phyloP scores from a whole-genome alignment of 1,139 yeast species.

The Geotrichum carabidarum region DNA sequence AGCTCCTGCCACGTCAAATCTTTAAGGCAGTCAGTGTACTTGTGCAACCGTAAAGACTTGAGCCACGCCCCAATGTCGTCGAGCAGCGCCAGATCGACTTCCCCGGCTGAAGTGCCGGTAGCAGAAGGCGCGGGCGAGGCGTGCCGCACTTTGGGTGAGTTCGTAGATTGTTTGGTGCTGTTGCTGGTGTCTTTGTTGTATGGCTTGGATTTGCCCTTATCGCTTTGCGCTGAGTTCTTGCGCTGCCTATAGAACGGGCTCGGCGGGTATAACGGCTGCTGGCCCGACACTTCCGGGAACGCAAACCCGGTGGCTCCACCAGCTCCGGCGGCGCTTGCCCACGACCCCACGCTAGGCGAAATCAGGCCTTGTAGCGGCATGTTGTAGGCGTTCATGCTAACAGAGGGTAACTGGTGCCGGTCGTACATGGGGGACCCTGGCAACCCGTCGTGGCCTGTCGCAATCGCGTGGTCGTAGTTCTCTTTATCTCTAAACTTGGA shows the following conservation, averaged over 20 bases:
- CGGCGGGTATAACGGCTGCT: neutral
- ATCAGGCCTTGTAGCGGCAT: slow-evolving; percentile 1
- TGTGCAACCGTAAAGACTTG: slow-evolving; percentile 81
- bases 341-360: neutral
- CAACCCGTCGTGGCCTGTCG: slow-evolving; percentile 1
- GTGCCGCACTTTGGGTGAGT: neutral
- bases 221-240: neutral
- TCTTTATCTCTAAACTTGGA: slow-evolving; percentile 8
- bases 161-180: slow-evolving; percentile 4
- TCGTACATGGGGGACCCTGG: slow-evolving; percentile 16
- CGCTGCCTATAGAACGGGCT: neutral
- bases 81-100: slow-evolving; percentile 56
- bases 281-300: neutral
- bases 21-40: slow-evolving; percentile 80
- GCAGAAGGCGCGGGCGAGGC: neutral
- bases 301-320: neutral
- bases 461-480: neutral
- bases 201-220: neutral
- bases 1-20: slow-evolving; percentile 74
- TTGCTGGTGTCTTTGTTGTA: slow-evolving; percentile 2
- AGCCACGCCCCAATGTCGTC: slow-evolving; percentile 89
- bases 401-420: slow-evolving; percentile 12
- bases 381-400: slow-evolving; percentile 3
- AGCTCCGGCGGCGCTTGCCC: neutral
- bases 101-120: neutral